Evolutionary conservation across 2,329 filamentous ascomycete species (phyloP), one percentile per base, ranked within the genome.

Genomic region (Ilyonectria sp.): DNA sequence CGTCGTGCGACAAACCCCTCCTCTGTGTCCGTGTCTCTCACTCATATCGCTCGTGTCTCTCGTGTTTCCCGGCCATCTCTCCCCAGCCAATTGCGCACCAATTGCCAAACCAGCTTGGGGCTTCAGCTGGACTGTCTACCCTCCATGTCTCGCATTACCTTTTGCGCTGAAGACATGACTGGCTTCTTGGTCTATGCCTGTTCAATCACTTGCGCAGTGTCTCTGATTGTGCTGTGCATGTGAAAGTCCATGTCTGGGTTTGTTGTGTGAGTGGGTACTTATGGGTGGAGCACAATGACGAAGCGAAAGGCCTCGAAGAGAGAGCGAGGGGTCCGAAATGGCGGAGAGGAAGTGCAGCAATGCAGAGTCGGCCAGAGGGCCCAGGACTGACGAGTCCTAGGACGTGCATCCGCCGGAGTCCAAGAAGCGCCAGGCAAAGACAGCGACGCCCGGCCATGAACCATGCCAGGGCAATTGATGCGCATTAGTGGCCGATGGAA

Each of bases 391-490:
- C 43, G 57, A 57, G 31, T 57, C 40, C 52, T 52, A 49, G 52
- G 35, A 17, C 31, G 9, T 57, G 60, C 61, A 58, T 55, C n/a
- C 15, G 40, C 40, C 40, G 19, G 13, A 33, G 40, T 61, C 43
- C 17, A 58, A 43, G 44, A 53, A 53, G 56, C 43, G 19, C 43
- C 31, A 49, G 44, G 21, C 11, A 40, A 26, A 35, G 58, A 53
- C 56, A 50, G 53, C 56, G 50, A 21, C 40, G 43, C 29, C 37
- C 29, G 49, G 49, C 63, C 63, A 56, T 65, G 57, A 56, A 58
- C 57, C 57, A 71, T 72, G 70, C 62, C 69, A 71, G 64, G 71
- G 63, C 60, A 68, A 68, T 66, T 70, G 62, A 62, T 74, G 69
- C 69, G 67, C 69, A 68, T 75, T 67, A 69, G 64, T 69, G 74